A percentile compares a stretch with the other conserved stretches of the same genome.
Evolutionary conservation across 2,329 filamentous ascomycete species (phyloP).

Genomic region (Calonectria pseudoturangicola): DNA sequence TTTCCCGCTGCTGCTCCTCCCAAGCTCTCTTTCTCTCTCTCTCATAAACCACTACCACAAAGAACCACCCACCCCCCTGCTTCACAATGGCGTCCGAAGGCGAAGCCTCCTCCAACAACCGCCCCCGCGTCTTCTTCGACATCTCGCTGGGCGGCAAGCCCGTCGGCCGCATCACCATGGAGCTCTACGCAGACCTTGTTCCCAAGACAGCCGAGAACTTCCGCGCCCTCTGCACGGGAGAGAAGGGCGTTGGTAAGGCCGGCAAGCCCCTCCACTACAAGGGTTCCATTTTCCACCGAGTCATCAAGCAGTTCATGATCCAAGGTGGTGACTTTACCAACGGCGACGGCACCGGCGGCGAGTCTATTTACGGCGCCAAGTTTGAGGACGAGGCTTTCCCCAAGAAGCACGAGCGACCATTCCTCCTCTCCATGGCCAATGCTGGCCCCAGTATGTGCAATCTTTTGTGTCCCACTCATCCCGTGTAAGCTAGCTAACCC

Average conservation of each 20-base stretch:
- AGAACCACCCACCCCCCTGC: background rate
- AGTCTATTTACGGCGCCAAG: constrained; percentile 98
- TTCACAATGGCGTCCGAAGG: constrained; percentile 64
- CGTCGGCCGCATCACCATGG: constrained; percentile 88
- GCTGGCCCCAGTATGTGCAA: constrained; percentile 85
- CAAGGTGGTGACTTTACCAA: constrained; percentile 95
- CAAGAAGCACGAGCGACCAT: constrained; percentile 92
- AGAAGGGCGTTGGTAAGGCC: constrained; percentile 88
- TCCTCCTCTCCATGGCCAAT: constrained; percentile 98
- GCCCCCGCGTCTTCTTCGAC: constrained; percentile 94
- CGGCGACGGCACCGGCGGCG: constrained; percentile 95
- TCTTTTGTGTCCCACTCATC: background rate
- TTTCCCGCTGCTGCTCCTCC: background rate
- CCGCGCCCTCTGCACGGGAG: constrained; percentile 93
- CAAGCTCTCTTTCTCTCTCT: background rate
- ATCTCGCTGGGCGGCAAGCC: constrained; percentile 85
- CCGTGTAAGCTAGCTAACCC: constrained; percentile 34
- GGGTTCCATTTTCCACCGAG: constrained; percentile 92
- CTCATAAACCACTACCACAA: background rate
- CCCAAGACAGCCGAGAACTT: constrained; percentile 99
- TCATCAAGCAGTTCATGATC: constrained; percentile 99
- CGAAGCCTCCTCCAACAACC: constrained; percentile 68
- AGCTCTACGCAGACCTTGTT: constrained; percentile 85
- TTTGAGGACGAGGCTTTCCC: constrained; percentile 98
- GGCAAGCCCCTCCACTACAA: constrained; percentile 96